Conservation (phyloP, 306 rosid genomes). For the Arachis stenosperma region DNA sequence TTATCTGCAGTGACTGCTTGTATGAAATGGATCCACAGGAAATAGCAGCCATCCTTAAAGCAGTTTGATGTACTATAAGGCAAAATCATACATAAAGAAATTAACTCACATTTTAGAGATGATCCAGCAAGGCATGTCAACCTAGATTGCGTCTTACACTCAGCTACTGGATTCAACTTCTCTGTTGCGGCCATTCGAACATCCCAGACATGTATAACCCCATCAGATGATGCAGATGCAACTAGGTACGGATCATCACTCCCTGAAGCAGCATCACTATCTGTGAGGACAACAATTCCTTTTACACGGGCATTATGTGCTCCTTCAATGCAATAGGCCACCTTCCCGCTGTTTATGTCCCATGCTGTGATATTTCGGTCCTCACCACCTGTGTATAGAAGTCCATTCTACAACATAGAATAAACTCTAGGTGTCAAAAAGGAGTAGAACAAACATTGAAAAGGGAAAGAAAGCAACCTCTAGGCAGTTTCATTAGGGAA, state of each 20-base stretch:
- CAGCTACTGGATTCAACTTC: conserved; percentile 76
- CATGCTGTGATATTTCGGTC: conserved; percentile 75
- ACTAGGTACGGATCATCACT: conserved; percentile 72
- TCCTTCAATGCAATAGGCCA: conserved; percentile 71
- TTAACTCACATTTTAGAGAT: conserved; percentile 66
- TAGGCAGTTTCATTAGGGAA: not conserved
- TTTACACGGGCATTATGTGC: conserved; percentile 83
- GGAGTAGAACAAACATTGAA: too few species aligned
- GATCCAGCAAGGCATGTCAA: conserved; percentile 92
- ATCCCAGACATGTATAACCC: conserved; percentile 88
- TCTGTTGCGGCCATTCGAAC: conserved; percentile 74
- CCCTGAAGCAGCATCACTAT: conserved; percentile 46
- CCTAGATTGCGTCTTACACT: conserved; percentile 78
- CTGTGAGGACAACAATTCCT: conserved; percentile 70
- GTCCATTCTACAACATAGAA: conserved; percentile 62
- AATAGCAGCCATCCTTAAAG: conserved; percentile 5
- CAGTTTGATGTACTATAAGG: not conserved
- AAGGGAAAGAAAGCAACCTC: not conserved
- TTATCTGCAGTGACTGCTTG: not conserved
- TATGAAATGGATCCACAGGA: not conserved
- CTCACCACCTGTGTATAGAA: conserved; percentile 86
- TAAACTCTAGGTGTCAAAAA: not conserved
- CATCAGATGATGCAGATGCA: conserved; percentile 91
- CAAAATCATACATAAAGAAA: not conserved
- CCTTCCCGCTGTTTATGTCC: conserved; percentile 81